phyloP scores from a whole-genome alignment of 2,329 filamentous ascomycete genomes.

The Neopestalotiopsis clavispora region DNA sequence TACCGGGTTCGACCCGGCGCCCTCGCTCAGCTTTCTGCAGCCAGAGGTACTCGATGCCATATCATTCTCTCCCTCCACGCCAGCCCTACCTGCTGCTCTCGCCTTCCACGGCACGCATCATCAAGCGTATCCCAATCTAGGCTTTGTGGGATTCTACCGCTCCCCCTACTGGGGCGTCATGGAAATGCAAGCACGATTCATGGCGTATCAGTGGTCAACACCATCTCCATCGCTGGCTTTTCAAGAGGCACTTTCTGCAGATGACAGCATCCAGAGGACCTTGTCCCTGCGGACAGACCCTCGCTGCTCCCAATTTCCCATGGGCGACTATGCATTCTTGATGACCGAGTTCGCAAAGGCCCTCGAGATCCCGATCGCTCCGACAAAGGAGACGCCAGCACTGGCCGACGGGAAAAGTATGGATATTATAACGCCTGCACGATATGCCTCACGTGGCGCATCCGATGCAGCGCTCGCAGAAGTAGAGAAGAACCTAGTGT shows the following conservation, averaged over 20 bases:
- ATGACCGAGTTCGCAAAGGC: constrained; percentile 72
- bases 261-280: constrained; percentile 51
- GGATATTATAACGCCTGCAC: constrained; percentile 60
- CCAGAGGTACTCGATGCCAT: constrained; percentile 59
- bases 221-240: constrained; percentile 34
- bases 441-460: constrained; percentile 50
- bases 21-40: constrained; percentile 69
- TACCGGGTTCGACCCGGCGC: constrained; percentile 73
- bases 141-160: constrained; percentile 84
- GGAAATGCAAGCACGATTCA: constrained; percentile 80
- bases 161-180: constrained; percentile 87
- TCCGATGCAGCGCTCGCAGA: constrained; percentile 43
- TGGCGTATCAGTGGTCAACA: constrained; percentile 64
- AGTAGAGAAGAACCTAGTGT: constrained; percentile 47
- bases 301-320: constrained; percentile 73
- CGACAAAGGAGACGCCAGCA: constrained; percentile 40
- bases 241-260: constrained; percentile 45
- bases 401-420: constrained; percentile 50
- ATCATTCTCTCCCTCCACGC: constrained; percentile 58
- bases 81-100: constrained; percentile 67
- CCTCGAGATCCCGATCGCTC: constrained; percentile 54
- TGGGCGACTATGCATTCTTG: constrained; percentile 80
- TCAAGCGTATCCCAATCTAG: constrained; percentile 64
- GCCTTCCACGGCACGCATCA: constrained; percentile 71
- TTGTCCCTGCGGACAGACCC: constrained; percentile 56